Evolutionary conservation across 345 rosid species (phyloP).

Genomic region (Euphorbia pulcherrima): DNA sequence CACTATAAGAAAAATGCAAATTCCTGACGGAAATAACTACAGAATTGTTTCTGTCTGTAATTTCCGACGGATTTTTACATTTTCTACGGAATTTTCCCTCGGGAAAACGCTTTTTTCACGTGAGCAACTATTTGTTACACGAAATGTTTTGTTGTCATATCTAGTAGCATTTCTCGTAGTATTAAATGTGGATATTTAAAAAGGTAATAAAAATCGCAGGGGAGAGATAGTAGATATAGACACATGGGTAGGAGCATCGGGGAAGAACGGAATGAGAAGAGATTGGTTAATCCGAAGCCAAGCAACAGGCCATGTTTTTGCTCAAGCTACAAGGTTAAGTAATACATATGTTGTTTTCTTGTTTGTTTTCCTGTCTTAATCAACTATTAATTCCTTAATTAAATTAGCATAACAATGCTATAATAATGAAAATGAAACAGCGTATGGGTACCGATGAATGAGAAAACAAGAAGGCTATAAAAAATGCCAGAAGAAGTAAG

Average conservation of each 20-base stretch:
- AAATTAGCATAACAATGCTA: not conserved
- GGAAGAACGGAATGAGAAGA: conserved; percentile 67
- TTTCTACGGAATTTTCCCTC: too few species aligned
- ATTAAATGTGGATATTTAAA: too few species aligned
- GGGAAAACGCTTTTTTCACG: too few species aligned
- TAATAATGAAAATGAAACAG: conserved; percentile 28
- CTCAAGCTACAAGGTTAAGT: conserved; percentile 63
- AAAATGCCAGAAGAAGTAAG: conserved; percentile 67
- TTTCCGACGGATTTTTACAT: too few species aligned
- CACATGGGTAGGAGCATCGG: conserved; percentile 73
- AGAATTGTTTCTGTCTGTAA: too few species aligned
- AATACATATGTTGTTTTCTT: not conserved
- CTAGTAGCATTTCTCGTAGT: too few species aligned
- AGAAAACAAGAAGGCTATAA: conserved; percentile 58
- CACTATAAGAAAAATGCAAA: too few species aligned
- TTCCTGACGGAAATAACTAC: too few species aligned
- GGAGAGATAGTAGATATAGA: conserved; percentile 63
- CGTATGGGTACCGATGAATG: conserved; percentile 75
- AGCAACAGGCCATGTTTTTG: conserved; percentile 51
- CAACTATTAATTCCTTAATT: too few species aligned
- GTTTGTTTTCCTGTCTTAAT: not conserved
- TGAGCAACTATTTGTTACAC: too few species aligned
- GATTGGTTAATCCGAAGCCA: conserved; percentile 70
- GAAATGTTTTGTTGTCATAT: too few species aligned
- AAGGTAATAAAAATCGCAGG: conserved; percentile 26